Conservation (phyloP, 305 asterid species). For the Rubia peregrina region DNA sequence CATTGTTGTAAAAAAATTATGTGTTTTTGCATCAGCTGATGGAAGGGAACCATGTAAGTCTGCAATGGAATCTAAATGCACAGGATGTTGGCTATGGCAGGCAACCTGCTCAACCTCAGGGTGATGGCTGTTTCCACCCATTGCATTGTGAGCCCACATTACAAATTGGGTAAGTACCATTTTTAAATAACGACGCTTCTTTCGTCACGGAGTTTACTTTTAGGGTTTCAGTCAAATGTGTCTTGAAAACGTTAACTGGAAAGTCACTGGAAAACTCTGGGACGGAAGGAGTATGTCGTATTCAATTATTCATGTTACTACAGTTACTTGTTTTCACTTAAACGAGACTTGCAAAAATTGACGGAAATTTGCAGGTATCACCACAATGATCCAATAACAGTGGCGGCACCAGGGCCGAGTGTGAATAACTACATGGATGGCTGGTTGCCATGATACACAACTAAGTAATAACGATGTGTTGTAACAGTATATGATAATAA, state of each 20-base stretch:
- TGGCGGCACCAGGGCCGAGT: conserved; percentile 65
- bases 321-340: too few relatives aligned
- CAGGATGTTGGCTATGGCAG: conserved; percentile 64
- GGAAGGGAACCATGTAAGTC: conserved; percentile 70
- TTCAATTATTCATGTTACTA: too few relatives aligned
- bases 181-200: background rate
- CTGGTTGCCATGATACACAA: conserved; percentile 39
- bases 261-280: too few relatives aligned
- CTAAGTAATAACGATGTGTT: background rate
- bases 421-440: conserved; percentile 54
- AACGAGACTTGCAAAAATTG: too few relatives aligned
- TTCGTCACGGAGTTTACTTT: background rate
- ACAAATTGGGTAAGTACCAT: conserved; percentile 63
- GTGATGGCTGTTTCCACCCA: conserved; percentile 67
- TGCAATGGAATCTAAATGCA: conserved; percentile 73
- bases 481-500: background rate
- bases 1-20: background rate
- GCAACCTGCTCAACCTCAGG: conserved; percentile 47
- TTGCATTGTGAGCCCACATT: conserved; percentile 85
- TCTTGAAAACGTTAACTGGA: background rate
- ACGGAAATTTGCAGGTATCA: conserved; percentile 46
- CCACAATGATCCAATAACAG: conserved; percentile 55
- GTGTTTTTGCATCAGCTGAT: conserved; percentile 37
- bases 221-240: background rate
- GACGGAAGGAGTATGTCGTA: too few relatives aligned